Conservation (phyloP, 192 early-diverging fungal genomes). For the Backusella parvicylindrica region DNA sequence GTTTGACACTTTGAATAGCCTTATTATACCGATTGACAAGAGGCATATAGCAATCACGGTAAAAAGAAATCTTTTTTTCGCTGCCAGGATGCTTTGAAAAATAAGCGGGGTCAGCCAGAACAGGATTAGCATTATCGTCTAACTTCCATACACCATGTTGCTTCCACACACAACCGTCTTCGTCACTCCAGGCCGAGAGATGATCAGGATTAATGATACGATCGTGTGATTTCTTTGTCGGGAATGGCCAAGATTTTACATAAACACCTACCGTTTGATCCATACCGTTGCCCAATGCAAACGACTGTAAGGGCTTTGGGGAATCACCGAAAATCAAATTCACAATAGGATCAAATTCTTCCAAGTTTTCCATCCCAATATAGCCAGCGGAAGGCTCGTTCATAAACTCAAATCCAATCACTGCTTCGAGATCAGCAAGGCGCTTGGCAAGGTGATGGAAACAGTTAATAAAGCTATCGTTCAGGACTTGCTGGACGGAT, state of each 20-base stretch:
- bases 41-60: constrained; percentile 69
- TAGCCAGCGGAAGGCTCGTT: constrained; percentile 55
- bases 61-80: constrained; percentile 56
- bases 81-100: constrained; percentile 64
- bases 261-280: constrained; percentile 69
- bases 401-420: constrained; percentile 81
- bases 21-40: constrained; percentile 62
- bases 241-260: constrained; percentile 75
- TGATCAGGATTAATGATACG: constrained; percentile 55
- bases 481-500: constrained; percentile 63
- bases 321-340: constrained; percentile 69
- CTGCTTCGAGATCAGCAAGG: constrained; percentile 55
- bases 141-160: constrained; percentile 75
- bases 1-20: constrained; percentile 55
- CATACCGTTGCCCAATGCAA: constrained; percentile 72
- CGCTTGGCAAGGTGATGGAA: constrained; percentile 72
- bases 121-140: constrained; percentile 47
- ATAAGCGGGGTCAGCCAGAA: constrained; percentile 55
- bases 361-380: constrained; percentile 60
- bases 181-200: constrained; percentile 60
- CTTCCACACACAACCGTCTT: constrained; percentile 68
- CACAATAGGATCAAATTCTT: constrained; percentile 58
- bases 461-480: constrained; percentile 60
- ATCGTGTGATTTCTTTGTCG: constrained; percentile 53
- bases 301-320: constrained; percentile 71